A percentile compares a stretch with the other conserved stretches of the same genome.
Evolutionary conservation across 225 moss, liverwort and hornwort species (phyloP).

Genomic region (Anthoceros angustus): DNA sequence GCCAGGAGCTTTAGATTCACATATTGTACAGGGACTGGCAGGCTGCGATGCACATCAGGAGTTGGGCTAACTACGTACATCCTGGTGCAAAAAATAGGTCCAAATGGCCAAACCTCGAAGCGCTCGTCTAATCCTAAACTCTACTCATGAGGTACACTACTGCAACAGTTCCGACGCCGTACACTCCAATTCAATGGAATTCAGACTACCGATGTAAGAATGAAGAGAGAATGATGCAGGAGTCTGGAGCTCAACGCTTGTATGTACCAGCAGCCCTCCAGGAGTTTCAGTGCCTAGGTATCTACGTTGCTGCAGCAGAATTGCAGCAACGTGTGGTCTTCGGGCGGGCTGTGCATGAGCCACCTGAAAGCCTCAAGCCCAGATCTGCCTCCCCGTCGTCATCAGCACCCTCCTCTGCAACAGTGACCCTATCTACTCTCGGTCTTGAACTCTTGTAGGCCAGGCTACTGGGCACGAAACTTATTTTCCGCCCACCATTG

Average conservation of each 20-base stretch:
- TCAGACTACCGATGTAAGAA: neutral
- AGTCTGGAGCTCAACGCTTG: neutral
- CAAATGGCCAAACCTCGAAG: too few relatives aligned
- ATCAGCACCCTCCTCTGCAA: neutral
- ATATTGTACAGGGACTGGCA: too few relatives aligned
- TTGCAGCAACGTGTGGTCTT: neutral
- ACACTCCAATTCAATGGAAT: neutral
- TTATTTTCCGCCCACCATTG: neutral
- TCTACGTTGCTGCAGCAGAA: neutral
- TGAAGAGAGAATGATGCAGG: neutral
- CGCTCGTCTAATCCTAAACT: too few relatives aligned
- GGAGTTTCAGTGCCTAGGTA: neutral
- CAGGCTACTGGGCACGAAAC: neutral
- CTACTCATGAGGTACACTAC: too few relatives aligned
- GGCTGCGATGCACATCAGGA: too few relatives aligned
- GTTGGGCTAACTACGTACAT: too few relatives aligned
- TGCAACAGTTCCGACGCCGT: neutral
- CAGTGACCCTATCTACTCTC: constrained; percentile 1
- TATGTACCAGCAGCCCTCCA: neutral
- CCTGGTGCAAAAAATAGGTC: too few relatives aligned
- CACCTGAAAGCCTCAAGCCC: neutral
- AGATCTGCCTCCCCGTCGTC: neutral
- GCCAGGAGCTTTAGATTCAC: too few relatives aligned
- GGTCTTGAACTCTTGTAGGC: neutral
- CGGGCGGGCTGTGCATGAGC: neutral